Evolutionary conservation across 2,329 filamentous ascomycete genomes (phyloP).

Genomic region (Talaromyces piceae): DNA sequence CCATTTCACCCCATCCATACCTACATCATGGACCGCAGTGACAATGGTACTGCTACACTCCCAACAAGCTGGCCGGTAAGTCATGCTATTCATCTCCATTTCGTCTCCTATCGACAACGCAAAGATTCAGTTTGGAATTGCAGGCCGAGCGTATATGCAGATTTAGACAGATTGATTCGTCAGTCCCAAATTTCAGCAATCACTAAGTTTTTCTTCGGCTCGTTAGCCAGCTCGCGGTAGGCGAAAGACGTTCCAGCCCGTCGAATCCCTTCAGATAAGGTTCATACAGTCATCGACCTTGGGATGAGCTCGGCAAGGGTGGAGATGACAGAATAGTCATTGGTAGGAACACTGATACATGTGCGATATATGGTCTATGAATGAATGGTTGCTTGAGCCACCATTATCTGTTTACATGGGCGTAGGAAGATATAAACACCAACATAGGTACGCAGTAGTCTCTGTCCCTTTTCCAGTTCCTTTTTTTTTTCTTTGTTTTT

Average conservation of each 20-base stretch:
- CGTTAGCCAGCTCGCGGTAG: neutral
- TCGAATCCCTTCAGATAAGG: constrained; percentile 53
- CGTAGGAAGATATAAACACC: neutral
- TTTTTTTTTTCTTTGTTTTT: neutral
- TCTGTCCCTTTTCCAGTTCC: too few species aligned
- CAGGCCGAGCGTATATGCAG: constrained; percentile 74
- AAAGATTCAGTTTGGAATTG: constrained; percentile 78
- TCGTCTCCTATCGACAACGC: constrained; percentile 75
- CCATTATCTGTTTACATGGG: neutral
- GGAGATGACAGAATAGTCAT: neutral
- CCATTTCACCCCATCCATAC: constrained; percentile 4
- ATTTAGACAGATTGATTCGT: constrained; percentile 77
- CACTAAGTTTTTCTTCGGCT: neutral
- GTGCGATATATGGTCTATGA: too few species aligned
- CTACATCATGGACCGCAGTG: constrained; percentile 32
- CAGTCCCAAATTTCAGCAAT: too few species aligned
- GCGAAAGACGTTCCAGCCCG: constrained; percentile 51
- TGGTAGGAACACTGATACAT: neutral
- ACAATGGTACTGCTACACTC: constrained; percentile 47
- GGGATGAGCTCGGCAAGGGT: neutral
- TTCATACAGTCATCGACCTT: constrained; percentile 41
- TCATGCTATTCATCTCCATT: constrained; percentile 48
- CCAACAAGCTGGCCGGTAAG: constrained; percentile 48
- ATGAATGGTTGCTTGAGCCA: neutral
- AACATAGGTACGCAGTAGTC: neutral